These are phyloP conservation scores for Dendrobium chrysotoxum DNA, from an alignment of 106 monocot genomes.

Conservation along the genomic window DNA sequence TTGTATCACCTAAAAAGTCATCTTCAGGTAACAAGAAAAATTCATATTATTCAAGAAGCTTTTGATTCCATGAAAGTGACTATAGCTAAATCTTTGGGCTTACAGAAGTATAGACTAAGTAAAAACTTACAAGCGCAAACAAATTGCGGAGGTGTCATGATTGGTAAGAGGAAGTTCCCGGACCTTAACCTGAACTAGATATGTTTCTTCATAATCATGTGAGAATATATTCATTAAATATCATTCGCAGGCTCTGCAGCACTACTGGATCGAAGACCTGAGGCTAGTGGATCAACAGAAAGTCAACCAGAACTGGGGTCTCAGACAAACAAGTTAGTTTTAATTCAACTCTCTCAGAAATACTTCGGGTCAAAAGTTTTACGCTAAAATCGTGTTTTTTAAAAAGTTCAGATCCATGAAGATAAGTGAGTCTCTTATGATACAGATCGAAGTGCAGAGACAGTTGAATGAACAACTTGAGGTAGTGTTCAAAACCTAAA, in stretches of 20 bases:
- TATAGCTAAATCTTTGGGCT: conserved; percentile 1
- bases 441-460: conserved; percentile 83
- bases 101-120: conserved; percentile 87
- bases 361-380: background rate
- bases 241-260: background rate
- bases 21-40: conserved; percentile 59
- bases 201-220: background rate
- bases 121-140: conserved; percentile 68
- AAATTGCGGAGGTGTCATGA: conserved; percentile 26
- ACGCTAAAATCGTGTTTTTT: background rate
- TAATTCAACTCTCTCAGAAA: background rate
- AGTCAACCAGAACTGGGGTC: background rate
- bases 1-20: conserved; percentile 92
- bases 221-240: background rate
- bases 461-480: conserved; percentile 84
- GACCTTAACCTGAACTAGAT: background rate
- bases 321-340: background rate
- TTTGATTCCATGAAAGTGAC: background rate
- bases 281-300: background rate
- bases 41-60: background rate
- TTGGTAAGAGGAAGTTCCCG: conserved; percentile 28
- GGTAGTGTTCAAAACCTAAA: conserved; percentile 17
- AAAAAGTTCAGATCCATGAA: conserved; percentile 41
- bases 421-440: conserved; percentile 64
- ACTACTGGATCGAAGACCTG: background rate